Evolutionary conservation across 2,329 filamentous ascomycete genomes (phyloP), one percentile per base, ranked within the genome.

Genomic region (Pseudogymnoascus sp.): DNA sequence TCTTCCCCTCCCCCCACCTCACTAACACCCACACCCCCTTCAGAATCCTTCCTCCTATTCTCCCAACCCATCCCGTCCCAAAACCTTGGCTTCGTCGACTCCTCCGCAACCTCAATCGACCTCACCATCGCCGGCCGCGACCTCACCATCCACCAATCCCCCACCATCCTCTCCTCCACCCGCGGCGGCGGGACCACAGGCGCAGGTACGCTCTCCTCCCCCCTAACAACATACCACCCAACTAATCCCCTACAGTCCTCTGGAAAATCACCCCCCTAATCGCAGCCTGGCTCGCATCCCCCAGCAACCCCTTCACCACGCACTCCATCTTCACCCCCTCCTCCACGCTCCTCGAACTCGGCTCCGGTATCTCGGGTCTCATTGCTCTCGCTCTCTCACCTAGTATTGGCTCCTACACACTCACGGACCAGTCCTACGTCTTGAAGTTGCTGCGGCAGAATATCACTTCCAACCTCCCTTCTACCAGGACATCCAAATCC

Each of bases 251-350:
- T 39, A 39, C 63, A 89, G 92, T 96, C 15, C 79, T 97, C 7
- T 99, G 94, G 94, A 92, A 90, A 74, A 88, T 96, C 67, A 93
- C 91, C 0, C 91, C 92, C 7, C 79, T 86, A 48, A 86, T 97
- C 71, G 90, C 92, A 21, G 79, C 84, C 66, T 97, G 91, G 91
- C 81, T 97, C 51, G 80, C 85, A 35, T 80, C 81, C 3, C 74
- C 81, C 1, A 71, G 74, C 31, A 92, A 91, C 72, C 73, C 84
- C 0, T 80, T 97, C 58, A 85, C 87, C 75, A 73, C 75, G 38
- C 69, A 75, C 62, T 76, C 75, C 51, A 69, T 87, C 59, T 78
- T 93, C 6, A 74, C 78, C 25, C 64, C 78, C 0, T 68, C 77
- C 1, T 86, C 89, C 4, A 78, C 78, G 5, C 79, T 92, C 17